Conservation (phyloP, 106 monocot genomes). For the Posidonia australis region DNA sequence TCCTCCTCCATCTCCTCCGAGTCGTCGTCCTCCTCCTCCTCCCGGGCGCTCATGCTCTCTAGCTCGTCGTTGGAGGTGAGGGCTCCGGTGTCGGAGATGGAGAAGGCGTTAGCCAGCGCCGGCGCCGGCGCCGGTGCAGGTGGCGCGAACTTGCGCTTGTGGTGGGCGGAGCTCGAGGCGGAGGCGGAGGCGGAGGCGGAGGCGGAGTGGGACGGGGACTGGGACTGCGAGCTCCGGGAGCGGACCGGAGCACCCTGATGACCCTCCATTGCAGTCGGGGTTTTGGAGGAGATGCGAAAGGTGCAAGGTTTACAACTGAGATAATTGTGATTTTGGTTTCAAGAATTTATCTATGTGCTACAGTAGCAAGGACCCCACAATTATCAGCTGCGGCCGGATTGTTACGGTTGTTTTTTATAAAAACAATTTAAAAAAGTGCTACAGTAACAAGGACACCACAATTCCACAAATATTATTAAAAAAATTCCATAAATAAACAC, state of each 20-base stretch:
- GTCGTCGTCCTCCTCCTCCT: conserved; percentile 40
- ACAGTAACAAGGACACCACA: too few relatives aligned
- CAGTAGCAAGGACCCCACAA: too few relatives aligned
- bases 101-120: conserved; percentile 21
- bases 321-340: too few relatives aligned
- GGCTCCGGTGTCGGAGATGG: conserved; percentile 38
- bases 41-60: conserved; percentile 51
- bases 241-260: conserved; percentile 38
- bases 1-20: conserved; percentile 45
- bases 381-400: too few relatives aligned
- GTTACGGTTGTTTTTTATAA: too few relatives aligned
- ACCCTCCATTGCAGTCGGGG: conserved; percentile 33
- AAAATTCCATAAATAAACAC: too few relatives aligned
- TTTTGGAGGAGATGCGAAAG: too few relatives aligned
- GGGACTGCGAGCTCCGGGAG: conserved; percentile 61
- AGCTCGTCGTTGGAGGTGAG: conserved; percentile 50
- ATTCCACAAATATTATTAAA: too few relatives aligned
- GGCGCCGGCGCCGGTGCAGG: conserved; percentile 18
- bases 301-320: too few relatives aligned
- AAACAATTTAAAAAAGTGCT: too few relatives aligned
- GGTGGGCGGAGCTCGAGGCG: conserved; percentile 49
- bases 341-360: too few relatives aligned
- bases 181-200: conserved; percentile 62
- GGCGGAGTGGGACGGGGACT: conserved; percentile 50
- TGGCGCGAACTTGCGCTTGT: conserved; percentile 46